Evolutionary conservation across 2,329 filamentous ascomycete genomes (phyloP), one percentile per base, ranked within the genome.

Genomic region (Diaporthe australafricana): DNA sequence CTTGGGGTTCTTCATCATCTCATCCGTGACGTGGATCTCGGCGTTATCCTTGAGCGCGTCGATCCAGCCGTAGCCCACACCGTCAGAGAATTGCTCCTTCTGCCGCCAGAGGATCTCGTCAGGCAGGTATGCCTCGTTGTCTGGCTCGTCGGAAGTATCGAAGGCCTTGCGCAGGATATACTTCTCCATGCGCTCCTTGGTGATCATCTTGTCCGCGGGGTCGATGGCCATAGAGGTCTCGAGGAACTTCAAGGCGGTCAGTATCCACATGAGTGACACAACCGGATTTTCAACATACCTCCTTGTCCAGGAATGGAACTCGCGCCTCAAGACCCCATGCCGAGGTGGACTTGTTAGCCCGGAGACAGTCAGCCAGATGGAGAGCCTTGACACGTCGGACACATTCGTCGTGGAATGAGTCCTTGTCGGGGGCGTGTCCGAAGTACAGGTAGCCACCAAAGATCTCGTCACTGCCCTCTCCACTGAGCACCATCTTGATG

Each of bases 371-470:
- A n/a, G 95, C 91, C 75, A 98, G 86, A 81, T 99, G 96, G 76
- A 99, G 87, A 90, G 98, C 96, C 90, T 98, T 97, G 78, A 99
- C 93, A 75, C 96, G 92, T 77, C 94, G 91, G 63, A 99, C 93
- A 30, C 94, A 98, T 87, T 99, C 96, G 81, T 93, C 91, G 86
- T 99, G 96, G 88, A 99, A 97, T n/a, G 91, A 93, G 78, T 93
- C 90, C 87, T 93, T 96, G 87, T 94, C 89, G 27, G 96, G 96
- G 2, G 96, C 96, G 74, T 92, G 93, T 84, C 98, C 95, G 91
- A 99, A 99, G 88, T 99, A 99, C 25, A 99, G 91, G 84, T 99
- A 99, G 68, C 96, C 96, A 75, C 96, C 96, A 77, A 98, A 98
- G 81, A 98, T 98, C 86, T 99, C 96, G 83, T 99, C 96, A 79